Base-by-base conservation (phyloP, 2,329 filamentous ascomycete genomes). In the Scleromitrula shiraiana region DNA sequence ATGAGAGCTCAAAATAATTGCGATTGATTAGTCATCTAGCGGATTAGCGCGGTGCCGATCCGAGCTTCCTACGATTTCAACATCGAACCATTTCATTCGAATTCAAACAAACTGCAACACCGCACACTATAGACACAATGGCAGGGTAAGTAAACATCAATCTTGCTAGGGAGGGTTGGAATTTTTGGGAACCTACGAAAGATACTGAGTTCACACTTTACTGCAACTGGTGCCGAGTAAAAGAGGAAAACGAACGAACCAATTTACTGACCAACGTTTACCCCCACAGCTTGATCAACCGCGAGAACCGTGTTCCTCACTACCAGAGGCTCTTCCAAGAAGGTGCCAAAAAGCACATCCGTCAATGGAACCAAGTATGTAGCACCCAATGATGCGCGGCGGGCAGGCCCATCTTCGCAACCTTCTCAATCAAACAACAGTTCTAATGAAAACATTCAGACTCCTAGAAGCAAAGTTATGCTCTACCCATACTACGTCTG, bases 311-410 rank as follows among this genome's bases (percentile, higher is more conserved):
- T 63, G 85, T 90, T 62, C 83, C 84, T 49, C 62, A 84, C 65
- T 76, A 84, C 72, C 86, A 91, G 76, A 75, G 78, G 64, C 70
- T 78, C 60, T 88, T 87, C 74, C 85, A 89, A 73, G 72, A 76
- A 57, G 82, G 86, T 60, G 85, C 85, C 68, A 79, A 77, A 62
- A 69, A 72, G 55, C 78, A 82, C 67, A 72, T 80, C 58, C 80
- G 86, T 62, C 69, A 87, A 66, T 90, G 86, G 85, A 73, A 78
- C 69, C 88, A 89, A 70, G 85, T 90, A 76, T 67, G 83, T 75
- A 35, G 49, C 32, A 15, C 30, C 26, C 41, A 19, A 6, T 15
- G 7, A 22, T 26, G 29, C 7, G 30, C n/a, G n/a, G n/a, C 30
- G 43, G 35, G 32, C 14, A 23, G 15, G 43, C 20, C 10, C 29